These are phyloP conservation scores for Adansonia madagascariensis DNA, from an alignment of 441 rosid species.

Conservation along the genomic window DNA sequence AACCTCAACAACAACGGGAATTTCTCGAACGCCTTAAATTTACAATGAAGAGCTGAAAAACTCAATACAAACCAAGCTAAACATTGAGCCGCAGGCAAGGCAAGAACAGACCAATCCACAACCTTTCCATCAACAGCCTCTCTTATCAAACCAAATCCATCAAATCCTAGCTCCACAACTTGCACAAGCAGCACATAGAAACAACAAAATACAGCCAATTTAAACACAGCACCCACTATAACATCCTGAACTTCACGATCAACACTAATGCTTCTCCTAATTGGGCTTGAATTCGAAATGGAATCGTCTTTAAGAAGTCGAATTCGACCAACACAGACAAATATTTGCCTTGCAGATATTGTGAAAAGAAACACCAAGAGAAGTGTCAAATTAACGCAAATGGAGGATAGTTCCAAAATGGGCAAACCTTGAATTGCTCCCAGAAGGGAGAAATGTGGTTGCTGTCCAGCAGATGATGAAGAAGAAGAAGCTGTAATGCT, in stretches of 20 bases:
- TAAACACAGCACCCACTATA: conserved; percentile 61
- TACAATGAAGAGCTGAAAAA: conserved; percentile 76
- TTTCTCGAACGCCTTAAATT: conserved; percentile 73
- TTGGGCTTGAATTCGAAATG: conserved; percentile 47
- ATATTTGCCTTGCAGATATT: conserved; percentile 68
- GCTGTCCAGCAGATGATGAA: conserved; percentile 11
- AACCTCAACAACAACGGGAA: conserved; percentile 80
- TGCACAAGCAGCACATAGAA: conserved; percentile 72
- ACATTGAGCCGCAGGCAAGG: conserved; percentile 66
- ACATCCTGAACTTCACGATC: conserved; percentile 61
- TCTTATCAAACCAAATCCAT: conserved; percentile 69
- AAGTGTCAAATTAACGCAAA: conserved; percentile 73
- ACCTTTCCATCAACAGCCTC: conserved; percentile 41
- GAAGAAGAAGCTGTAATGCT: conserved; percentile 37
- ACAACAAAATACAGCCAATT: conserved; percentile 66
- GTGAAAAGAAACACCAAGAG: conserved; percentile 64
- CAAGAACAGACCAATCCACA: conserved; percentile 62
- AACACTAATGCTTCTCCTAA: conserved; percentile 41
- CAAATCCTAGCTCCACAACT: conserved; percentile 70
- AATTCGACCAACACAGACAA: conserved; percentile 63
- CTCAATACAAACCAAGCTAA: conserved; percentile 86
- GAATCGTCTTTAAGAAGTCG: conserved; percentile 73
- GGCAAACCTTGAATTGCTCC: conserved; percentile 56
- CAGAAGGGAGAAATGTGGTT: conserved; percentile 32
- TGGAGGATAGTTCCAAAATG: conserved; percentile 67